Base-by-base conservation (phyloP, 2,329 filamentous ascomycete genomes). In the Dactylellina parvicollis region DNA sequence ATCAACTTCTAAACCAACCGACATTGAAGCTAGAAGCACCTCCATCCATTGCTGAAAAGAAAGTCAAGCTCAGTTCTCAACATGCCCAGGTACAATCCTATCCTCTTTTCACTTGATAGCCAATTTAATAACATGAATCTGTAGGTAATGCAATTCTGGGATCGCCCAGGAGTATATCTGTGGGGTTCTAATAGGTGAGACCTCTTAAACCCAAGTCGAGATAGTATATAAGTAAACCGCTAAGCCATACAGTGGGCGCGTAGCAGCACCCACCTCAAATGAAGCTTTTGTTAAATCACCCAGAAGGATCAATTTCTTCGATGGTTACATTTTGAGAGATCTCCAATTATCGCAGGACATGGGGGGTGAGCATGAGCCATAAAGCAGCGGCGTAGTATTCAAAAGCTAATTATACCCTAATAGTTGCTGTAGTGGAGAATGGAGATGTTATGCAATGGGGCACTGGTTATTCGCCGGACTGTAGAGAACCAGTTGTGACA, bases 391-490 rank as follows among this genome's bases (percentile, higher is more conserved):
- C 8, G 22, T 16, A 12, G 20, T 28, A 16, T 14, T 18, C 22
- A 8, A 18, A 22, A 40, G 20, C 12, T 50, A 9, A 38, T 38
- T 12, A 16, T 38, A 3, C 2, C 12, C 22, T 20, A 12, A 9
- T 16, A 78, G 77, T 89, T 2, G 95, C 95, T 8, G 89, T 98
- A 40, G 90, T 89, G 3, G 93, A 97, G 79, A 88, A 89, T 75
- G 95, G 95, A 2, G 90, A 98, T 79, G 81, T 99, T 46, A 84
- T 97, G 10, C 93, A 98, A 82, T 99, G 95, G 95, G 95, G 95
- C 1, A 85, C 85, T 2, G 91, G 85, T 2, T 97, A 90, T 79
- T 90, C 89, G 4, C 84, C 86, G 62, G 84, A 87, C 3, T 83
- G 87, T 28, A 86, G 83, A 8, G 82, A 84, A 28, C 95, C 94